Conservation (phyloP, 129 eudicot genomes). For the Escallonia herrerae region DNA sequence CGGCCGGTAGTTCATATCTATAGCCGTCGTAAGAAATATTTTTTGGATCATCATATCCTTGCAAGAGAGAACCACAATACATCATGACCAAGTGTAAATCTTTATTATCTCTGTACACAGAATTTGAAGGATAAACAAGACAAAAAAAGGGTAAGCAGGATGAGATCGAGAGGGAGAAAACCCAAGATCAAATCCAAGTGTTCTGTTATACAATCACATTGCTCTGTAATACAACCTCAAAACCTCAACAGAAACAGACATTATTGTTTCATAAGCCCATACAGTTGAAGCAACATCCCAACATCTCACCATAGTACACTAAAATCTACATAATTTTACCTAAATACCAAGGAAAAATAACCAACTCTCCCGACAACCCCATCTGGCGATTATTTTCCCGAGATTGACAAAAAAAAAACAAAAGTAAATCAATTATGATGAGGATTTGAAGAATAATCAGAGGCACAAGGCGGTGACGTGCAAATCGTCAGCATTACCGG, state of each 20-base stretch:
- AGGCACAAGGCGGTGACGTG: constrained; percentile 34
- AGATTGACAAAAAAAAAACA: background rate
- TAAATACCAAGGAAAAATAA: background rate
- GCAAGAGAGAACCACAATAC: background rate
- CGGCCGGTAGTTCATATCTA: too few relatives aligned
- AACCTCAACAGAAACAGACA: constrained; percentile 5
- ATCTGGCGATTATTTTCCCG: background rate
- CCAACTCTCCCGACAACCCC: background rate
- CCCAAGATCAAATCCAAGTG: constrained; percentile 16
- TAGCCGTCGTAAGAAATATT: too few relatives aligned
- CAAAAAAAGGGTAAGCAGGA: background rate
- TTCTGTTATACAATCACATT: constrained; percentile 20
- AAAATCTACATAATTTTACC: constrained; percentile 4
- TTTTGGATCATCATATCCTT: too few relatives aligned
- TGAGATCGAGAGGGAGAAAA: constrained; percentile 13
- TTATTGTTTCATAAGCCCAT: background rate
- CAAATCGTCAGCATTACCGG: constrained; percentile 23
- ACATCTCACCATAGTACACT: background rate
- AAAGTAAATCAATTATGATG: constrained; percentile 16
- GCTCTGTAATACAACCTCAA: constrained; percentile 6
- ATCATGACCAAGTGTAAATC: background rate
- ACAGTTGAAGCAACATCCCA: background rate
- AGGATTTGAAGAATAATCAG: background rate
- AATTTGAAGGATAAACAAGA: background rate
- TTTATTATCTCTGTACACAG: constrained; percentile 11